Base-by-base conservation (phyloP, 129 eudicot genomes). In the Chrysanthemum makinoi region DNA sequence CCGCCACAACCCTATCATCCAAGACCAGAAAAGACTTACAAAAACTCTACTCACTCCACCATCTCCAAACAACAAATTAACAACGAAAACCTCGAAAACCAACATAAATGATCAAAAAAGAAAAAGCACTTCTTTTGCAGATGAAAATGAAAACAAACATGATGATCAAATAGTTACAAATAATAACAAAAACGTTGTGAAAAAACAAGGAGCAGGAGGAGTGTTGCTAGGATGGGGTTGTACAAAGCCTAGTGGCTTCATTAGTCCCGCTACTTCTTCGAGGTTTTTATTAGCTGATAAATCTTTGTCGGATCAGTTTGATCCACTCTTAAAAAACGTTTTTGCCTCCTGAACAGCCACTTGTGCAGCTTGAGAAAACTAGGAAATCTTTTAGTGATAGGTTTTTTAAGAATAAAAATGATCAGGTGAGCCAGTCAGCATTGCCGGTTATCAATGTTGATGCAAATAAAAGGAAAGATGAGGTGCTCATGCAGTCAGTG, bases 1-100 rank as follows among this genome's bases (percentile, higher is more conserved):
- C 88, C 89, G 98, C 18, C 80, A 87, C 80, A 92, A 92, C 77
- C 98, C 98, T 66, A 85, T 92, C 30, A 89, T 92, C 57, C 79
- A 83, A 24, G 95, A 92, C 78, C 66, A 85, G n/a, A 75, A 77
- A 44, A 81, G 94, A 72, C 26, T 75, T 66, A 48, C 67, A 11
- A 82, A 2, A 63, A 48, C 64, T 62, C 51, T 51, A 14, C 47
- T 16, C 61, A 3, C 70, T 65, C 6, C 88, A 57, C 10, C 79
- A 18, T 3, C 47, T 71, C 58, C 53, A 18, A 17, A 55, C 73
- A 24, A 69, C 11, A 46, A 75, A n/a, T n/a, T n/a, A 68, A 52
- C 8, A 55, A 54, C 20, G 47, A 75, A 5, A 75, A 44, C 28
- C 1, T 62, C 26, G 20, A 76, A 50, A 62, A 79, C 19, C 61